phyloP scores from a whole-genome alignment of 768 basidiomycete genomes.

The Mycena sanguinolenta region DNA sequence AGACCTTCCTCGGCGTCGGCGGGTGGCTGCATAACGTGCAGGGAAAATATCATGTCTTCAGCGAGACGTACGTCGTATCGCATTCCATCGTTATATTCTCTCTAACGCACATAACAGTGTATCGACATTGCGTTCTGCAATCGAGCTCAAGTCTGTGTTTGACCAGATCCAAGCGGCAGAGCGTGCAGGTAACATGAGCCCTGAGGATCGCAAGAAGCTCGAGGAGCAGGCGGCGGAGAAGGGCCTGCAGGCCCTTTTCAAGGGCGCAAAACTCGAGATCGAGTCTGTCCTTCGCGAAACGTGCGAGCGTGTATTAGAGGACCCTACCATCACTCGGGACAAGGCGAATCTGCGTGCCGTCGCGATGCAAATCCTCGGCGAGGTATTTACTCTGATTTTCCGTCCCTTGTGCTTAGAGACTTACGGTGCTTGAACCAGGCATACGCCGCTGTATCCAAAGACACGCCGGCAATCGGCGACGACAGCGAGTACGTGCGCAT shows the following conservation, averaged over 20 bases:
- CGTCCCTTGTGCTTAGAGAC: neutral
- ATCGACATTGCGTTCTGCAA: conserved; percentile 86
- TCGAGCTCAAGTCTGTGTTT: conserved; percentile 91
- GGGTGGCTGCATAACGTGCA: conserved; percentile 95
- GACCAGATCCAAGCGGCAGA: conserved; percentile 94
- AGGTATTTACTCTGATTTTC: conserved; percentile 44
- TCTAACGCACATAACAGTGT: conserved; percentile 61
- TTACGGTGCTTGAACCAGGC: conserved; percentile 31
- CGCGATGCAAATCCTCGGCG: conserved; percentile 87
- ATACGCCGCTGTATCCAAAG: conserved; percentile 36
- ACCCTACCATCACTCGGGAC: conserved; percentile 62
- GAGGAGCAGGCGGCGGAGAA: conserved; percentile 96
- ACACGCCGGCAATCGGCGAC: conserved; percentile 48
- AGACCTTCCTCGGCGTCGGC: conserved; percentile 85
- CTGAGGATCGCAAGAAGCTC: conserved; percentile 84
- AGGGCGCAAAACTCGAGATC: conserved; percentile 94
- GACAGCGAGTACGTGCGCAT: conserved; percentile 88
- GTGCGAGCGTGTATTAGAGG: conserved; percentile 83
- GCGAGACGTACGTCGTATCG: conserved; percentile 79
- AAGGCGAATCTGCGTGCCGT: conserved; percentile 83
- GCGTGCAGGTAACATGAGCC: conserved; percentile 81
- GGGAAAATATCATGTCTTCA: conserved; percentile 93
- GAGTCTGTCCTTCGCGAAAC: conserved; percentile 91
- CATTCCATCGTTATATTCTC: neutral
- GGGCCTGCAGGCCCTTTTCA: conserved; percentile 91